Evolutionary conservation across 352 stramenopile species (phyloP).

Genomic region (Globisporangium paddicum): DNA sequence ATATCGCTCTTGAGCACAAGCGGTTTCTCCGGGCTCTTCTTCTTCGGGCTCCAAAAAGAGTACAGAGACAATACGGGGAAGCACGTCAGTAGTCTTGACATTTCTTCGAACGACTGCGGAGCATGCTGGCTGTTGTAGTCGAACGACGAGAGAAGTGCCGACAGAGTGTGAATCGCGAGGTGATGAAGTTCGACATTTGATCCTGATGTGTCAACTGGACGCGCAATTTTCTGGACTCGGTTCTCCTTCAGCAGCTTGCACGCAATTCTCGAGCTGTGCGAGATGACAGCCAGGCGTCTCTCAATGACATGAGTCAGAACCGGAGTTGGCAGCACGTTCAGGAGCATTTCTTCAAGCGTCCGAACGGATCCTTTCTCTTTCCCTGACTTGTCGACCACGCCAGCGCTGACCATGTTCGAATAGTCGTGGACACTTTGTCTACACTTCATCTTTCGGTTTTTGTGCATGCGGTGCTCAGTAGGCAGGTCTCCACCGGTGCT

Average conservation of each 20-base stretch:
- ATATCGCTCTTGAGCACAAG: slow-evolving; percentile 35
- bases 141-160: slow-evolving; percentile 62
- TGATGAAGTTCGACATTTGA: slow-evolving; percentile 72
- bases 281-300: slow-evolving; percentile 73
- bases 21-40: slow-evolving; percentile 49
- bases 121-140: slow-evolving; percentile 51
- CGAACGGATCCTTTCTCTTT: slow-evolving; percentile 75
- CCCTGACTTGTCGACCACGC: slow-evolving; percentile 58
- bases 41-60: slow-evolving; percentile 81
- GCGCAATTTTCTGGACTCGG: slow-evolving; percentile 32
- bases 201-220: slow-evolving; percentile 28
- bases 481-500: slow-evolving; percentile 65
- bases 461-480: slow-evolving; percentile 84
- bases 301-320: slow-evolving; percentile 77
- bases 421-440: slow-evolving; percentile 78
- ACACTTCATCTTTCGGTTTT: slow-evolving; percentile 79
- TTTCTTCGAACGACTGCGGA: slow-evolving; percentile 66
- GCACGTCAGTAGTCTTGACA: slow-evolving; percentile 65
- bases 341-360: slow-evolving; percentile 78
- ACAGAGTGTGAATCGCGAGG: slow-evolving; percentile 78
- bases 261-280: slow-evolving; percentile 68
- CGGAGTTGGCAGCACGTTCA: slow-evolving; percentile 68
- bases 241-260: slow-evolving; percentile 47
- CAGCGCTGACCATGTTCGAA: slow-evolving; percentile 78
- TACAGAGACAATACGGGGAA: slow-evolving; percentile 79